These are phyloP conservation scores for Naganishia antarctica DNA, from an alignment of 768 basidiomycete species.

Conservation along the genomic window DNA sequence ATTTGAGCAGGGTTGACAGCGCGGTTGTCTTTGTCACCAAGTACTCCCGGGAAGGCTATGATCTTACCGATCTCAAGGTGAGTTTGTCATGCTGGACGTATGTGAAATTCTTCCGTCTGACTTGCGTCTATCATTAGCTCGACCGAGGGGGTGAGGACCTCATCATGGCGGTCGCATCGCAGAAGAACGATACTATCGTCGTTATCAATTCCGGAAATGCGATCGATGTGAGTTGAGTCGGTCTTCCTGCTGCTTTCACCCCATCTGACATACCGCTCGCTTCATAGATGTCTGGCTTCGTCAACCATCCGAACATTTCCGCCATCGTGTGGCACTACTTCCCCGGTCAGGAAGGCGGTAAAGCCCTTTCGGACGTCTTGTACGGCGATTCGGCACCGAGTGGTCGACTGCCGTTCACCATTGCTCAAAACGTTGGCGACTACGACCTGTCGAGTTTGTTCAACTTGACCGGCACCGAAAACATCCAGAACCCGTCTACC, in stretches of 20 bases:
- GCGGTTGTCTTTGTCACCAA: constrained; percentile 73
- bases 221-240: constrained; percentile 13
- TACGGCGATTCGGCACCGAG: constrained; percentile 66
- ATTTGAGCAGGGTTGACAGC: constrained; percentile 55
- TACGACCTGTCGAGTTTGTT: constrained; percentile 53
- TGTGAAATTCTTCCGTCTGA: background rate
- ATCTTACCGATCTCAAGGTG: constrained; percentile 59
- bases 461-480: constrained; percentile 2
- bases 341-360: constrained; percentile 62
- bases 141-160: constrained; percentile 66
- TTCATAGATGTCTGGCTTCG: constrained; percentile 20
- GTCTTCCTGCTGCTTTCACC: background rate
- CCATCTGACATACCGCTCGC: background rate
- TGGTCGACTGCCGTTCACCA: constrained; percentile 64
- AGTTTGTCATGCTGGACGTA: background rate
- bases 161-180: constrained; percentile 57
- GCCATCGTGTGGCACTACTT: constrained; percentile 47
- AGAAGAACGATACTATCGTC: constrained; percentile 52
- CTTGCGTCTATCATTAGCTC: constrained; percentile 35
- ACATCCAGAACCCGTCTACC: background rate
- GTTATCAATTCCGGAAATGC: constrained; percentile 67
- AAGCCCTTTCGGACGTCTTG: constrained; percentile 61
- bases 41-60: constrained; percentile 73
- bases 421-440: constrained; percentile 59
- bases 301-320: constrained; percentile 16